Conservation (phyloP, 805 yeast species). For the Tanozyma kutaoensis region DNA sequence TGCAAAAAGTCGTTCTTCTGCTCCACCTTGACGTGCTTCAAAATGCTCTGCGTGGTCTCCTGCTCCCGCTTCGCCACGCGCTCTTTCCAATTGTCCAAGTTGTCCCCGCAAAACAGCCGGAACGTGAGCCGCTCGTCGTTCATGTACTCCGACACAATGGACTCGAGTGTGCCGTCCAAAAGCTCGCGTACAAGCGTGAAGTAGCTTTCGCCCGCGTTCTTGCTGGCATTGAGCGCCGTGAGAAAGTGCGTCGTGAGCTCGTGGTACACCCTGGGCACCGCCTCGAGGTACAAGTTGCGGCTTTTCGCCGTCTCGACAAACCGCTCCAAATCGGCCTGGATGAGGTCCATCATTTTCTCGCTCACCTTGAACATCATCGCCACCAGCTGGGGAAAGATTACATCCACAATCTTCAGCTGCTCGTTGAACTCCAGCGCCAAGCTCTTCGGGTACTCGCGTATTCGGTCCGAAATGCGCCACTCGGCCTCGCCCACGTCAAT, state of each 20-base stretch:
- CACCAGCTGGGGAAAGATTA: constrained; percentile 27
- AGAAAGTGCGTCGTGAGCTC: constrained; percentile 11
- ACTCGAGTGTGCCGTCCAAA: constrained; percentile 28
- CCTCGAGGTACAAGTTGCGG: constrained; percentile 14
- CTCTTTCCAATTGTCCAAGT: constrained; percentile 19
- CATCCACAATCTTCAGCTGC: constrained; percentile 24
- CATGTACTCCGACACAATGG: constrained; percentile 24
- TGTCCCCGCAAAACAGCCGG: constrained; percentile 11
- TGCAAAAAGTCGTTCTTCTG: constrained; percentile 46
- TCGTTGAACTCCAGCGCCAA: constrained; percentile 20
- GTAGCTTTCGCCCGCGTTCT: constrained; percentile 25
- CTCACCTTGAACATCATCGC: constrained; percentile 36
- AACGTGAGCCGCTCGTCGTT: constrained; percentile 21
- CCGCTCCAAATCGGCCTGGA: constrained; percentile 25
- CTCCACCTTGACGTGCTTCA: constrained; percentile 32
- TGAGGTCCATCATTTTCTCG: constrained; percentile 21
- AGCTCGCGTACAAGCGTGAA: constrained; percentile 16
- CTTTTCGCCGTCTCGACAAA: constrained; percentile 14
- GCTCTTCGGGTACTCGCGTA: no score
- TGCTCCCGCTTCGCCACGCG: constrained; percentile 28
- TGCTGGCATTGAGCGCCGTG: constrained; percentile 10
- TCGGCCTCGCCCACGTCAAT: no score
- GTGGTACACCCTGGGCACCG: constrained; percentile 28
- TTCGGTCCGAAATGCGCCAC: no score
- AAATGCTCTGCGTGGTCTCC: constrained; percentile 32